Evolutionary conservation across 2,329 filamentous ascomycete species (phyloP).

Genomic region (Metarhizium brunneum): DNA sequence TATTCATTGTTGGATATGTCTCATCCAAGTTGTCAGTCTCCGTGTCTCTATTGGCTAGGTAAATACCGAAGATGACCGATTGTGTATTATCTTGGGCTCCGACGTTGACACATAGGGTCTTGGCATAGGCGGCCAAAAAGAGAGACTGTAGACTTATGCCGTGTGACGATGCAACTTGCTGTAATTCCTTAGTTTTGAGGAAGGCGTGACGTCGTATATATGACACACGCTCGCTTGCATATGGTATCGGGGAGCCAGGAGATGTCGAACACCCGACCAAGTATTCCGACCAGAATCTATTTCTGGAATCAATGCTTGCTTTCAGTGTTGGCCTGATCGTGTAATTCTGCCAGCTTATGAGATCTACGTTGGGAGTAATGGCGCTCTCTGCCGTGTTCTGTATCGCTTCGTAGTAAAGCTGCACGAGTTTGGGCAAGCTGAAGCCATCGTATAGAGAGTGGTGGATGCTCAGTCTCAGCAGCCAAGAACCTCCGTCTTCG

Average conservation of each 20-base stretch:
- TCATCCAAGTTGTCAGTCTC: conserved; percentile 33
- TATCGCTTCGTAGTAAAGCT: conserved; percentile 11
- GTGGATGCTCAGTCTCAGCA: conserved; percentile 56
- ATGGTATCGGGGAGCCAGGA: neutral
- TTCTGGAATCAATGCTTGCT: conserved; percentile 10
- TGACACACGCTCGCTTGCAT: conserved; percentile 11
- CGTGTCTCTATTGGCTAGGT: conserved; percentile 66
- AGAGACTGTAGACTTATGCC: conserved; percentile 64
- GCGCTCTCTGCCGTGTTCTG: conserved; percentile 6
- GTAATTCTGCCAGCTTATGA: conserved; percentile 19
- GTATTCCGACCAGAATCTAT: conserved; percentile 34
- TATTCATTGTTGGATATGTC: conserved; percentile 64
- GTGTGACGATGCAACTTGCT: conserved; percentile 28
- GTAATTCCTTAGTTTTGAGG: conserved; percentile 21
- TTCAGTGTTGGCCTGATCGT: conserved; percentile 6
- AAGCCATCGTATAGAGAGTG: conserved; percentile 85
- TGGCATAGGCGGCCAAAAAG: conserved; percentile 64
- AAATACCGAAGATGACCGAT: conserved; percentile 62
- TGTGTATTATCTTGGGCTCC: neutral
- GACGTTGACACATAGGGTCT: conserved; percentile 21
- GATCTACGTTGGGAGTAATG: neutral
- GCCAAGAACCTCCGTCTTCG: conserved; percentile 7
- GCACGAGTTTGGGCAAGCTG: conserved; percentile 58
- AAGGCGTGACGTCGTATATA: conserved; percentile 40
- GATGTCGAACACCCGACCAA: conserved; percentile 13